Base-by-base conservation (phyloP, 768 basidiomycete genomes). In the Rhodotorula diobovata region DNA sequence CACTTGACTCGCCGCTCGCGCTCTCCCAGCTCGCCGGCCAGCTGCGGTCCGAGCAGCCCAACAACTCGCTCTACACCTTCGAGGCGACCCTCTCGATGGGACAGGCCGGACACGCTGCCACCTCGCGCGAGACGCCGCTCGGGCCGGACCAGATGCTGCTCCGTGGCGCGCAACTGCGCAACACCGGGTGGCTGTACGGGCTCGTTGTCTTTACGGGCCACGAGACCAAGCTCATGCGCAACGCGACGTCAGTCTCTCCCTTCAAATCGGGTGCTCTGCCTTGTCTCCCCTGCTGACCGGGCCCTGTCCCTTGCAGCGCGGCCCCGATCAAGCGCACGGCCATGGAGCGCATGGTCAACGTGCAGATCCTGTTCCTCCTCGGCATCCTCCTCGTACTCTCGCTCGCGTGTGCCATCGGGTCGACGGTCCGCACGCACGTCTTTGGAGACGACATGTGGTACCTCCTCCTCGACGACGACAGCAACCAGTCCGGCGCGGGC, bases 241-340 rank as follows among this genome's bases (percentile, higher is more conserved):
- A 98, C 77, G 95, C 96, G 54, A 97, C 94, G 93, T 93, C 78
- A n/a, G n/a, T n/a, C n/a, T n/a, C n/a, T n/a, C n/a, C n/a, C n/a
- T n/a, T n/a, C n/a, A n/a, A n/a, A n/a, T n/a, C n/a, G n/a, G 23
- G 58, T 59, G n/a, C 91, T 37, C 18, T 23, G 14, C 34, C 46
- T 25, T 16, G 60, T 67, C 53, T 35, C 63, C 45, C 60, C 75
- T 63, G 32, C 39, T 53, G 51, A 61, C n/a, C 30, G 35, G 25
- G 46, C 67, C 21, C 18, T 16, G 28, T 2, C 35, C 8, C 21
- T 12, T 43, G 12, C 73, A 95, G 93, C 37, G 92, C 93, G 53
- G 90, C 96, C 14, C 96, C 96, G 20, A 92, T 98, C 82, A 99
- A 98, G 82, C 84, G 93, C 61, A 99, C 96, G 0, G 90, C 91